Conservation (phyloP, 495 filamentous ascomycete species). For the Annulohypoxylon moriforme region DNA sequence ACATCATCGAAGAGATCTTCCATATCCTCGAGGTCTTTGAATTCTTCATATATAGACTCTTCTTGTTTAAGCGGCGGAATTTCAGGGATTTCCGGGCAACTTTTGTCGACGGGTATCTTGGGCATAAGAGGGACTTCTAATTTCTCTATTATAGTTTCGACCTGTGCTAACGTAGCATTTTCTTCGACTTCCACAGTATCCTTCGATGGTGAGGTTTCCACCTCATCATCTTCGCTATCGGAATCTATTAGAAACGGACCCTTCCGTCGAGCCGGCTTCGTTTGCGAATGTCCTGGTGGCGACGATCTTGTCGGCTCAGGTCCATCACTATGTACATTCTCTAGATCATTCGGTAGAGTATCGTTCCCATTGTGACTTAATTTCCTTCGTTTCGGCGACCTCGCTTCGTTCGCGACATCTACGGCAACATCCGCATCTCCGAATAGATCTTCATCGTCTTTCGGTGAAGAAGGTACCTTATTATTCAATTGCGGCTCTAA, state of each 20-base stretch:
- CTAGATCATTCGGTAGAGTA: not conserved
- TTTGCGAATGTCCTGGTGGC: not conserved
- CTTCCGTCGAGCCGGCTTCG: constrained; percentile 34
- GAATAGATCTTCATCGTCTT: constrained; percentile 44
- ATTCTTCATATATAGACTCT: constrained; percentile 56
- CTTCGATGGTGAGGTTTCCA: constrained; percentile 8
- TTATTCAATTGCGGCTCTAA: not conserved
- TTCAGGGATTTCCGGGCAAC: constrained; percentile 37
- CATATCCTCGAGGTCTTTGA: constrained; percentile 74
- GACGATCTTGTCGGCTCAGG: constrained; percentile 1
- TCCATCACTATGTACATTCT: not conserved
- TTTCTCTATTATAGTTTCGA: constrained; percentile 13
- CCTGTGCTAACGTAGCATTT: not conserved
- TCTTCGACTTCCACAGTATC: constrained; percentile 12
- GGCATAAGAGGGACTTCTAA: constrained; percentile 40
- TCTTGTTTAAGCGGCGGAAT: constrained; percentile 64
- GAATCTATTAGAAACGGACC: constrained; percentile 76
- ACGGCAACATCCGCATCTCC: constrained; percentile 30
- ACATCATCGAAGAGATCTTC: constrained; percentile 62
- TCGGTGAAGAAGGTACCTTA: constrained; percentile 12
- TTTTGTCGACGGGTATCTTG: constrained; percentile 41
- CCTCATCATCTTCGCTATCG: constrained; percentile 69
- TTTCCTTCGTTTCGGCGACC: constrained; percentile 47
- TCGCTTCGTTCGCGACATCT: constrained; percentile 26
- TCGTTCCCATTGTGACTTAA: constrained; percentile 30